phyloP scores from a whole-genome alignment of 2,329 filamentous ascomycete species.

The Penicillium oxalicum region DNA sequence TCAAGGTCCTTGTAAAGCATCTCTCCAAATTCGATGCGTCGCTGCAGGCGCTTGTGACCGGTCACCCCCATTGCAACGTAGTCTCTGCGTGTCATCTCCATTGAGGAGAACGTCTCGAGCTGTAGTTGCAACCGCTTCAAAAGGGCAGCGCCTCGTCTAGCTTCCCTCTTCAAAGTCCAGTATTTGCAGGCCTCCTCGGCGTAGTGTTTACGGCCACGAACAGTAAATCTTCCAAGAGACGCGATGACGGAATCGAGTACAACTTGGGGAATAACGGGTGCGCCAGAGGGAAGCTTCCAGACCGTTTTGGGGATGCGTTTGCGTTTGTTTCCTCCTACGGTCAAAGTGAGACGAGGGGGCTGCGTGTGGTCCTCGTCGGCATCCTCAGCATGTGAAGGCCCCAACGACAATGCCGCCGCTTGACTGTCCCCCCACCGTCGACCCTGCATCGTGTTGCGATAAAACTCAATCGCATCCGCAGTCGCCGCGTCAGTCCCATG shows the following conservation, averaged over 20 bases:
- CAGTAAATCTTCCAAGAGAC: slow-evolving; percentile 74
- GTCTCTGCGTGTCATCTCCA: slow-evolving; percentile 92
- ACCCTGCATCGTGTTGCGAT: slow-evolving; percentile 81
- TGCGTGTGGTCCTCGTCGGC: slow-evolving; percentile 35
- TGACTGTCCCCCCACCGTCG: slow-evolving; percentile 90
- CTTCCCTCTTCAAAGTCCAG: slow-evolving; percentile 95
- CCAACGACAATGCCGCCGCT: slow-evolving; percentile 71
- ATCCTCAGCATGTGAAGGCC: slow-evolving; percentile 59
- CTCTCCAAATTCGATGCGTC: slow-evolving; percentile 84
- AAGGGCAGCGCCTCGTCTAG: slow-evolving; percentile 80
- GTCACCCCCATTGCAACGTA: slow-evolving; percentile 91
- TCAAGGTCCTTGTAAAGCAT: slow-evolving; percentile 61
- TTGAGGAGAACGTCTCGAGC: slow-evolving; percentile 92
- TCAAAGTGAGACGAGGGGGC: slow-evolving; percentile 49
- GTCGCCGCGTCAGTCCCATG: slow-evolving; percentile 77
- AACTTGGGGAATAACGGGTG: slow-evolving; percentile 84
- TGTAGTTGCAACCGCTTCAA: slow-evolving; percentile 90
- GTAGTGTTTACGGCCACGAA: slow-evolving; percentile 84
- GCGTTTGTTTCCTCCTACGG: slow-evolving; percentile 53
- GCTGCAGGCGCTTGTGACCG: slow-evolving; percentile 68
- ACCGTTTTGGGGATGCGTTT: slow-evolving; percentile 59
- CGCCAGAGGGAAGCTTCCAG: slow-evolving; percentile 92
- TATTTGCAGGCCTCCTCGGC: slow-evolving; percentile 91
- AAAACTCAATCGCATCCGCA: slow-evolving; percentile 78
- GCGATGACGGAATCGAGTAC: slow-evolving; percentile 81